These are phyloP conservation scores for Parachaetomium inaequale DNA, from an alignment of 495 filamentous ascomycete species.

Conservation along the genomic window DNA sequence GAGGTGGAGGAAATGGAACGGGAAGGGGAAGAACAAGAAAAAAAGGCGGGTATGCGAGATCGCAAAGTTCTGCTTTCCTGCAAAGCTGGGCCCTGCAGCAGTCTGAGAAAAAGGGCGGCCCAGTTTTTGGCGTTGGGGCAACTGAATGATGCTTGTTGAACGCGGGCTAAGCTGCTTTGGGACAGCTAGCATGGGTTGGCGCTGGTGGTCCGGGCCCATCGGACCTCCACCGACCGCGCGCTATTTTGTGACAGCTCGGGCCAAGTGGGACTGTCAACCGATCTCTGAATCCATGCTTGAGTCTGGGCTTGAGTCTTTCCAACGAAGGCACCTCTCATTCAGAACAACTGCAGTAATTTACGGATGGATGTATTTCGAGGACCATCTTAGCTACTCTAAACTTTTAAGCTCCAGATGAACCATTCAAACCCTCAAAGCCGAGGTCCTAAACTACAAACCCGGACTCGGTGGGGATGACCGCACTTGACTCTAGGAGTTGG, in stretches of 20 bases:
- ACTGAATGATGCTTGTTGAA: slow-evolving; percentile 28
- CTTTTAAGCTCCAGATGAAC: too few relatives aligned
- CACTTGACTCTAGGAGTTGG: not conserved
- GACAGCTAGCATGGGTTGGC: slow-evolving; percentile 10
- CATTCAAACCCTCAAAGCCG: too few relatives aligned
- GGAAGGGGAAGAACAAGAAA: not conserved
- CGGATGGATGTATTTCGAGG: not conserved
- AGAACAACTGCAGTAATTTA: not conserved
- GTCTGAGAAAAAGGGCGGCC: slow-evolving; percentile 20
- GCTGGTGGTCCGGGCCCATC: slow-evolving; percentile 11
- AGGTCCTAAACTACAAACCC: not conserved
- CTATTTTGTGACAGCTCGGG: slow-evolving; percentile 14
- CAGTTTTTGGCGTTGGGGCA: slow-evolving; percentile 30
- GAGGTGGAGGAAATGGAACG: slow-evolving; percentile 2
- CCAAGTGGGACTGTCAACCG: not conserved
- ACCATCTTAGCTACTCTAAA: not conserved
- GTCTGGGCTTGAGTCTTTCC: not conserved
- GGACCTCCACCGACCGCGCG: slow-evolving; percentile 15
- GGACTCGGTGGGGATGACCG: not conserved
- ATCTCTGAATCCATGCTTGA: not conserved
- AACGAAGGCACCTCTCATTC: not conserved
- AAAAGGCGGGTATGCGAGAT: slow-evolving; percentile 5
- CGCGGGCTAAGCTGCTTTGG: slow-evolving; percentile 21
- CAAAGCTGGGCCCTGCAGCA: slow-evolving; percentile 4
- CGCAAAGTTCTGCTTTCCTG: slow-evolving; percentile 13